Conservation (phyloP, 1,284 basidiomycete species). For the Athelia psychrophila region DNA sequence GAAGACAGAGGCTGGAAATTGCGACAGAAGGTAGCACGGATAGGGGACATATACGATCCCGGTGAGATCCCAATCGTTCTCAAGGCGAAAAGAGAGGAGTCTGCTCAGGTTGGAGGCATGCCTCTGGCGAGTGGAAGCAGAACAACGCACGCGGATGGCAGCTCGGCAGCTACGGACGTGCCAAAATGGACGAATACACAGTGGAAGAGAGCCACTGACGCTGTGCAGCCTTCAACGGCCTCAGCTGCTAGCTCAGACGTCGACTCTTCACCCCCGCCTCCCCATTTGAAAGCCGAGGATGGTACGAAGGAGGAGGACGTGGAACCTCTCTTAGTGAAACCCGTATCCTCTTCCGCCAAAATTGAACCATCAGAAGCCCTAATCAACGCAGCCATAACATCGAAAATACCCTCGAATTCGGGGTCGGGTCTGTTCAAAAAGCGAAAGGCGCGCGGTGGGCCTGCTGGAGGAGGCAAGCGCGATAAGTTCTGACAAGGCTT, state of each 20-base stretch:
- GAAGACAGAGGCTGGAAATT: slow-evolving; percentile 64
- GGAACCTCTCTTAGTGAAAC: too few relatives aligned
- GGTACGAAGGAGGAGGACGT: too few relatives aligned
- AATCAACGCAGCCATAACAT: neutral
- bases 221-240: neutral
- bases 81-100: slow-evolving; percentile 50
- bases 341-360: neutral
- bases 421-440: neutral
- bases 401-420: neutral
- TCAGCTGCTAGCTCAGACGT: too few relatives aligned
- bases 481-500: neutral
- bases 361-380: neutral
- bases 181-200: neutral
- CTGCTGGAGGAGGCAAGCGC: neutral
- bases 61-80: slow-evolving; percentile 59
- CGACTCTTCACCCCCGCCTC: too few relatives aligned
- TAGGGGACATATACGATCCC: slow-evolving; percentile 74
- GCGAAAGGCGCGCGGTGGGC: neutral
- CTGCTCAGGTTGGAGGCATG: neutral
- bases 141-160: neutral
- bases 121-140: neutral
- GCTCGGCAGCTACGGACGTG: neutral
- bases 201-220: neutral
- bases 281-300: too few relatives aligned
- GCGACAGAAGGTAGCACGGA: slow-evolving; percentile 52